Percentiles rank a stretch among this genome's conserved stretches.
Conservation (phyloP, 441 rosid species). For the Gossypium aridum region DNA sequence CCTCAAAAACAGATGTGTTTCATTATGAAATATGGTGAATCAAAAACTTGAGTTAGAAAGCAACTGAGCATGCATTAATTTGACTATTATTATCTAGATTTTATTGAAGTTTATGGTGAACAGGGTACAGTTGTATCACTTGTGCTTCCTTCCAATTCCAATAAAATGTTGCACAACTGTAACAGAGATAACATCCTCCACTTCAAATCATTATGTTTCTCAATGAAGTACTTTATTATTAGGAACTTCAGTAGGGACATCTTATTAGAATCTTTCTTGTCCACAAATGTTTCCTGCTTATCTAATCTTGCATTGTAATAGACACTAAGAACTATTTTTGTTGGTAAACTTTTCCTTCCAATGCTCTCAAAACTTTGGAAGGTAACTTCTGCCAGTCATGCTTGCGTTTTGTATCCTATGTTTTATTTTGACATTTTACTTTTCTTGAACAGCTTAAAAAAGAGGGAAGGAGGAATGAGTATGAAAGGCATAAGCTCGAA, state of each 20-base stretch:
- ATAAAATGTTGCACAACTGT: background rate
- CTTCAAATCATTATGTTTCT: background rate
- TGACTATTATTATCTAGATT: background rate
- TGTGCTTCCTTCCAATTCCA: background rate
- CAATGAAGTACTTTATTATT: background rate
- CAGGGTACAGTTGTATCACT: background rate
- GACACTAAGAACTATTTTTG: background rate
- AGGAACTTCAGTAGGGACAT: background rate
- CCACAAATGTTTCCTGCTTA: background rate
- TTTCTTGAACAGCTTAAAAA: slow-evolving; percentile 47
- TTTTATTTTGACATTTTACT: slow-evolving; percentile 6
- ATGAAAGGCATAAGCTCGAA: slow-evolving; percentile 63
- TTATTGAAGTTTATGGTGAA: background rate
- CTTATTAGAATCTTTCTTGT: background rate
- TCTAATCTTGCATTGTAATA: background rate
- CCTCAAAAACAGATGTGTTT: background rate
- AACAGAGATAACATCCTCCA: background rate
- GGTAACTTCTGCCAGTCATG: background rate
- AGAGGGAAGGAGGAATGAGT: slow-evolving; percentile 67
- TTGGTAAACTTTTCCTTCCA: background rate
- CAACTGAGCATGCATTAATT: background rate
- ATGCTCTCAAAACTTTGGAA: background rate
- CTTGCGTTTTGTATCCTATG: background rate
- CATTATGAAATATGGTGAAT: background rate
- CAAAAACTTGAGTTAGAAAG: background rate